Base-by-base conservation (phyloP, 2,329 filamentous ascomycete species). In the Cercospora sojina region DNA sequence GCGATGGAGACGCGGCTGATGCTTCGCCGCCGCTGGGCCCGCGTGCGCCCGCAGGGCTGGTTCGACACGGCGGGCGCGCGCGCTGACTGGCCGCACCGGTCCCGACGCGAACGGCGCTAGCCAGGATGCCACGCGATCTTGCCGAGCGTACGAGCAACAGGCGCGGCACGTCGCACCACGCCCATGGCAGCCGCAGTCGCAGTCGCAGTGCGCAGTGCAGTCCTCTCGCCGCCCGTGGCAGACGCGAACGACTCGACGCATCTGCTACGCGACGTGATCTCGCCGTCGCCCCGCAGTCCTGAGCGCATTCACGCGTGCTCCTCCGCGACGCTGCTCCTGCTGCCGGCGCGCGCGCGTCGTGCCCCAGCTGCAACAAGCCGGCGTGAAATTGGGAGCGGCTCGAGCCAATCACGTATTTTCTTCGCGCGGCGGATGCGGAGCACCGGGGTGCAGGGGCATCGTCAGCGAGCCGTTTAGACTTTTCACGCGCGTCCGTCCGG, bases 71-170 rank as follows among this genome's bases (percentile, higher is more conserved):
- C 25, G 13, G 18, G 12, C 25, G 25, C 20, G 27, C 35, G 35
- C 16, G 0, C 6, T 41, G 35, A n/a, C 16, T 41, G 35, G 35
- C 35, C n/a, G 35, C 35, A 3, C 53, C 23, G 2, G 5, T 20
- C 18, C 23, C 12, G 32, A 18, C 31, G 29, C 31, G 31, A 59
- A 23, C 29, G 23, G 31, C 31, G 25, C 29, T 38, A 38, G 56
- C 32, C 56, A 51, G 41, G 59, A 31, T 43, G 59, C 59, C 59
- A 61, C 59, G 59, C 59, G 55, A 57, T 56, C 51, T 25, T 56
- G 51, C 29, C 51, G 51, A 35, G 18, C 43, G 23, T 23, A 20
- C 43, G 43, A 49, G 43, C 43, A 23, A 49, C 43, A 49, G 43
- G 20, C 43, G 55, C 55, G 59, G 41, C 59, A 38, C 27, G 41